Evolutionary conservation across 1,139 yeast species (phyloP), one percentile per base, ranked within the genome.

Genomic region (Saccharomyces hybrid): DNA sequence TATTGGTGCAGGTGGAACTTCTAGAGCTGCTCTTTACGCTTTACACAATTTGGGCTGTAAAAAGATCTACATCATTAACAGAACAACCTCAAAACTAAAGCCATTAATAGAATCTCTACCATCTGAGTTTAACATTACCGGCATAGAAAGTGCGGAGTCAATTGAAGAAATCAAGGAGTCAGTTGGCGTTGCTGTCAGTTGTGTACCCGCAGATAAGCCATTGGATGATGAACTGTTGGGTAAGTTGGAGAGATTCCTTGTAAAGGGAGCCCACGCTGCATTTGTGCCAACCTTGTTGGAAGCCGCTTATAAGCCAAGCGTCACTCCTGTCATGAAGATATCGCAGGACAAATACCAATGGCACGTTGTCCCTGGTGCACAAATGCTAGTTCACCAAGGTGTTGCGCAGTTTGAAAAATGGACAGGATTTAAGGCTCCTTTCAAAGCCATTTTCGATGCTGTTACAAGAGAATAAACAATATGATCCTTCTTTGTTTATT

Each of bases 1-100:
- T 52, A 76, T 93, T 61, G 99, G 99, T 51, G 97, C 96, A 29
- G 99, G 99, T 48, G 99, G 99, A 50, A 91, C 99, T 41, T 85
- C 97, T 0, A 81, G 97, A 66, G 97, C 99, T 46, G 99, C 98
- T 1, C 82, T 88, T 26, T 91, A 80, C 70, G 98, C 99, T 0
- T 78, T 93, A 63, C 81, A 84, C 65, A 70, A 81, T 59, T 74
- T 93, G 75, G 97, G 97, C 1, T 89, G 95, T 68, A 65, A 75
- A 46, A 81, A 78, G 61, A 87, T 93, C 57, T 90, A 83, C 73
- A 76, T 93, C 75, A 71, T 88, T 56, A 93, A 93, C 75, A 83
- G 99, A 67, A 89, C 97, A 0, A 70, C 75, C 1, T 72, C 83
- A n/a, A 90, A 89, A 64, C 75, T 89, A 52, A 71, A 71, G 19